Evolutionary conservation across 176 grass and related monocot genomes (phyloP).

Genomic region (Zoysia japonica): DNA sequence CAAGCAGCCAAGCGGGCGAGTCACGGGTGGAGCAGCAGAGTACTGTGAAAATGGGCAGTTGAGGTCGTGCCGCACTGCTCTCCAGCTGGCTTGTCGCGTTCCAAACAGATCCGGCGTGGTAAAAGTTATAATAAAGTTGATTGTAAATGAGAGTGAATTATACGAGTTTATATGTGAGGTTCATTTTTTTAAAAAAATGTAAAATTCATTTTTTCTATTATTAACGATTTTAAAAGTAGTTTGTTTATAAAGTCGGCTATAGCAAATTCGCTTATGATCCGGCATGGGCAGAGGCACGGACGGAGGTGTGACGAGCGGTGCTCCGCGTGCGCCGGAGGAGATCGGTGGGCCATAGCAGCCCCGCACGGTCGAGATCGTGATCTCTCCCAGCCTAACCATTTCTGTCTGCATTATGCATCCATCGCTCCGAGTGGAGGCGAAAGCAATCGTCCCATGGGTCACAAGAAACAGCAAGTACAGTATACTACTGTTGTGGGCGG

Average conservation of each 20-base stretch:
- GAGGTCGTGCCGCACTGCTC: not conserved
- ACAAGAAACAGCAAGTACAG: not conserved
- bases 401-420: not conserved
- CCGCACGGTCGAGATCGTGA: too few species aligned
- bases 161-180: too few species aligned
- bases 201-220: too few species aligned
- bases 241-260: too few species aligned
- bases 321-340: not conserved
- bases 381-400: not conserved
- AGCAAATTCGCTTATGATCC: too few species aligned
- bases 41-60: not conserved
- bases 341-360: not conserved
- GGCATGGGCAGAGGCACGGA: not conserved
- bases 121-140: too few species aligned
- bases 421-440: not conserved
- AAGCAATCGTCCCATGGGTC: not conserved
- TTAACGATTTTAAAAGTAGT: too few species aligned
- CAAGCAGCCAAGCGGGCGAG: constrained; percentile 30
- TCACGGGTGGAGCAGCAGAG: not conserved
- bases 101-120: not conserved
- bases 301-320: not conserved
- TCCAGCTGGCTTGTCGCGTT: not conserved
- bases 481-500: too few species aligned
- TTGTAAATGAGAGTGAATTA: too few species aligned
- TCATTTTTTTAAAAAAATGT: too few species aligned